Conservation (phyloP, 2,329 filamentous ascomycete species). For the Escovopsis sp. region DNA sequence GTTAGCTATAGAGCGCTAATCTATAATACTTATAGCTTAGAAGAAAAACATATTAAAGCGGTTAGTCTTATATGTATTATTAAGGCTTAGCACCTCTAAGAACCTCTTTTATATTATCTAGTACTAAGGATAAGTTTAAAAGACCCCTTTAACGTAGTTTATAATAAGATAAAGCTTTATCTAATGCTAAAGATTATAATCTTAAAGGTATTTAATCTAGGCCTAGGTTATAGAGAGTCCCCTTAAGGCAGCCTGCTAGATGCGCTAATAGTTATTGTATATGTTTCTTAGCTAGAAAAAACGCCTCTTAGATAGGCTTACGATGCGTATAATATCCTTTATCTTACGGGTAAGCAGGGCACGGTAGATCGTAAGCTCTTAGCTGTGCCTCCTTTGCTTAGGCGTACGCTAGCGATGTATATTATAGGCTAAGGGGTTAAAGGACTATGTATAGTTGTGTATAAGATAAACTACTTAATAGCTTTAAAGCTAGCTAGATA, state of each 20-base stretch:
- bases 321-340: background rate
- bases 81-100: too few species aligned
- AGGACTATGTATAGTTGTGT: background rate
- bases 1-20: too few species aligned
- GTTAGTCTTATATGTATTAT: too few species aligned
- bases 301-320: background rate
- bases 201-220: too few species aligned
- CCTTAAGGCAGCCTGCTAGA: background rate
- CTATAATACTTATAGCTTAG: too few species aligned
- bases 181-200: too few species aligned
- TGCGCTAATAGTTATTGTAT: background rate
- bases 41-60: too few species aligned
- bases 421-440: background rate
- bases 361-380: background rate
- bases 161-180: too few species aligned
- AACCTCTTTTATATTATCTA: too few species aligned
- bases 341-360: background rate
- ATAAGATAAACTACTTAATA: background rate
- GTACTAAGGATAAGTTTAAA: background rate
- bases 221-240: background rate
- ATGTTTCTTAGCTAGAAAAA: background rate
- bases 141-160: too few species aligned
- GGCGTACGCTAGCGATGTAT: background rate
- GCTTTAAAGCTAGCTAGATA: background rate
- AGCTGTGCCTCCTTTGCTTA: background rate